A percentile compares a stretch with the other conserved stretches of the same genome.
Conservation (phyloP, 2,329 filamentous ascomycete species). For the Beauveria asiatica region DNA sequence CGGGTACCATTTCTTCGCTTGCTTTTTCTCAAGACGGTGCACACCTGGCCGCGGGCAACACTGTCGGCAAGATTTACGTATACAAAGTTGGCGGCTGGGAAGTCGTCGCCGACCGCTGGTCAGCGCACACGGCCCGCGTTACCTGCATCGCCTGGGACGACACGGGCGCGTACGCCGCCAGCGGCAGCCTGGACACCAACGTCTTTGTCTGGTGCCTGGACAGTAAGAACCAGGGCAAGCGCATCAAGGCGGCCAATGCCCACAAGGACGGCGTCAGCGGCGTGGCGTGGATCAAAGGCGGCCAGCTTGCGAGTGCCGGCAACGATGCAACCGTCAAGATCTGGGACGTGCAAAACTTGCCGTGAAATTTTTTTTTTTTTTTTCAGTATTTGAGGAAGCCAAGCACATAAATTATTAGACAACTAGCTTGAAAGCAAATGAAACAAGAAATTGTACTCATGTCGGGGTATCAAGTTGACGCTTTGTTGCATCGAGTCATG, state of each 20-base stretch:
- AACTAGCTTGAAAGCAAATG: neutral
- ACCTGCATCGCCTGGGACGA: conserved; percentile 65
- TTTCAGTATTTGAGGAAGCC: neutral
- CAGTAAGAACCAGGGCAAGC: conserved; percentile 69
- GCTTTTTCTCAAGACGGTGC: conserved; percentile 73
- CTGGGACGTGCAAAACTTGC: conserved; percentile 48
- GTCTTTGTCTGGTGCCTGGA: conserved; percentile 84
- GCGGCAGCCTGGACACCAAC: conserved; percentile 82
- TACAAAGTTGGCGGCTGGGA: conserved; percentile 57
- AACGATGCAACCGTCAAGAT: conserved; percentile 87
- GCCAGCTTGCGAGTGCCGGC: conserved; percentile 69
- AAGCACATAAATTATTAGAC: neutral
- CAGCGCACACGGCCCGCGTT: conserved; percentile 50
- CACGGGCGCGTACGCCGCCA: conserved; percentile 68
- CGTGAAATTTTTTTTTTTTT: neutral
- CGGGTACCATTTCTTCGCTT: conserved; percentile 67
- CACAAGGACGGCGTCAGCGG: conserved; percentile 95
- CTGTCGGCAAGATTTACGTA: conserved; percentile 78
- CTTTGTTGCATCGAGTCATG: neutral
- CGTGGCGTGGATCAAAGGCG: conserved; percentile 66
- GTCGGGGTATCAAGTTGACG: conserved; percentile 4
- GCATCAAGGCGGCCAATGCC: conserved; percentile 76
- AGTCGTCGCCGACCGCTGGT: conserved; percentile 68
- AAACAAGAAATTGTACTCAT: neutral
- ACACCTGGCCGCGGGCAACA: conserved; percentile 73